Conservation (phyloP, 2,329 filamentous ascomycete genomes). For the Stromatinia cepivora region DNA sequence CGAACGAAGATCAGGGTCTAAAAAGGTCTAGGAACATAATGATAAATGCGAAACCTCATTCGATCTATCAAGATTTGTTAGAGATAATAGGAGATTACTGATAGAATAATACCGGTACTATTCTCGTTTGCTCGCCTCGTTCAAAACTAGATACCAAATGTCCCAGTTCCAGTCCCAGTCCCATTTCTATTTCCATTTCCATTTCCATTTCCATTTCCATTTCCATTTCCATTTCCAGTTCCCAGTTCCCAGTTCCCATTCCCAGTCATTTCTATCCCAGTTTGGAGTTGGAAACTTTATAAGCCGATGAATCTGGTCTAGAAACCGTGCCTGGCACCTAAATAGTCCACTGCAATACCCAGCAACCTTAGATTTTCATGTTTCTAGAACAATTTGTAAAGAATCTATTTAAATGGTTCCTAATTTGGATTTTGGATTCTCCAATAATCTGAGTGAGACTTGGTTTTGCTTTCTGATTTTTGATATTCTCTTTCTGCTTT, state of each 20-base stretch:
- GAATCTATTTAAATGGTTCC: constrained; percentile 19
- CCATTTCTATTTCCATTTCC: neutral
- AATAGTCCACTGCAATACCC: neutral
- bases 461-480: constrained; percentile 11
- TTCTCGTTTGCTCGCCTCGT: constrained; percentile 11
- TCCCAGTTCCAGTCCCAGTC: neutral
- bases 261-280: too few relatives aligned
- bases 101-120: neutral
- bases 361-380: constrained; percentile 11
- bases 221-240: too few relatives aligned
- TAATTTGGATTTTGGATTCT: constrained; percentile 4
- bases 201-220: too few relatives aligned
- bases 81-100: neutral
- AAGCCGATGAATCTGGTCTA: neutral
- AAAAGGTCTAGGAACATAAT: neutral
- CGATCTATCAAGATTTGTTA: neutral
- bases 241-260: too few relatives aligned
- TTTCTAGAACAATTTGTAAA: constrained; percentile 19
- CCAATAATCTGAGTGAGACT: constrained; percentile 10
- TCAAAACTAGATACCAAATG: constrained; percentile 9
- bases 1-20: too few relatives aligned
- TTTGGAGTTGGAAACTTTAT: too few relatives aligned
- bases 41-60: neutral
- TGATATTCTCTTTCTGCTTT: constrained; percentile 7
- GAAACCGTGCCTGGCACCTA: neutral